Percentiles rank a stretch among this genome's conserved stretches.
Conservation (phyloP, 306 rosid species). For the Glycine soja region DNA sequence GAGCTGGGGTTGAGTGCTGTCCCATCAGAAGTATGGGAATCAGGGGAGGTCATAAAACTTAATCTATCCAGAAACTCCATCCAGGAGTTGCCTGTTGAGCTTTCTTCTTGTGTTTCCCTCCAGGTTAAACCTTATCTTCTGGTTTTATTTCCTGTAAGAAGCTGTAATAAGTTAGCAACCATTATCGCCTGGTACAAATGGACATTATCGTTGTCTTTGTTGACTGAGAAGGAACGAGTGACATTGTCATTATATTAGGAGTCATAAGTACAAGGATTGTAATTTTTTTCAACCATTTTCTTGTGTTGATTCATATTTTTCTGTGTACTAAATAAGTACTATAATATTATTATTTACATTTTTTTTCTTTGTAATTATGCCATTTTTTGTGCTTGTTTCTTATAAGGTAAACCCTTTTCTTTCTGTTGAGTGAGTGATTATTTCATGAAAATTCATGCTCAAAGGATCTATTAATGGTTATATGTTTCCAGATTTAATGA, state of each 20-base stretch:
- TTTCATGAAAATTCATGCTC: constrained; percentile 14
- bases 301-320: constrained; percentile 33
- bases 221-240: neutral
- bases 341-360: neutral
- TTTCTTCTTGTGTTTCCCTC: constrained; percentile 76
- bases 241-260: constrained; percentile 2
- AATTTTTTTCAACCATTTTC: constrained; percentile 6
- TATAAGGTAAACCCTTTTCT: constrained; percentile 30
- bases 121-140: constrained; percentile 61
- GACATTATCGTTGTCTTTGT: neutral
- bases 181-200: constrained; percentile 9
- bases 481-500: constrained; percentile 24
- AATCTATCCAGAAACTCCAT: constrained; percentile 83
- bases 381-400: neutral
- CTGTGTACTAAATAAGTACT: neutral
- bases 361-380: constrained; percentile 27
- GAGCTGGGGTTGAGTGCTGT: constrained; percentile 78
- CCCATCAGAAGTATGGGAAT: constrained; percentile 89
- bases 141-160: constrained; percentile 35
- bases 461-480: constrained; percentile 28
- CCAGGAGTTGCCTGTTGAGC: constrained; percentile 84
- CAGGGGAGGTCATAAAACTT: constrained; percentile 71
- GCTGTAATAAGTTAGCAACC: constrained; percentile 8
- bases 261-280: neutral
- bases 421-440: constrained; percentile 11